Evolutionary conservation across 2,329 filamentous ascomycete genomes (phyloP), one percentile per base, ranked within the genome.

Genomic region (Aspergillus bombycis): DNA sequence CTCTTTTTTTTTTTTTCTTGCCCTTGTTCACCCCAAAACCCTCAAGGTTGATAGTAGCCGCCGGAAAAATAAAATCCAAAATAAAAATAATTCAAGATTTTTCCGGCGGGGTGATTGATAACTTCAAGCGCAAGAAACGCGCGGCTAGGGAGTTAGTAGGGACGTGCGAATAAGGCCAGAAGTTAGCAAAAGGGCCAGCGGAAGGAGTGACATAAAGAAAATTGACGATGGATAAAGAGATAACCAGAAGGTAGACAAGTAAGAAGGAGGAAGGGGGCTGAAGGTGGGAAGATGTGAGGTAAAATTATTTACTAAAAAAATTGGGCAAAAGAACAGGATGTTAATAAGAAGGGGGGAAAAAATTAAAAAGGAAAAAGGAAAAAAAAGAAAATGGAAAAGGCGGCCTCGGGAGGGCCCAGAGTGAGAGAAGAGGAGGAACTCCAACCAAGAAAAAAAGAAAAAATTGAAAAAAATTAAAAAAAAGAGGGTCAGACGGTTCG

Each of bases 151-250:
- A 74, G 74, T 68, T 68, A 62, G 53, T 74, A 75, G 70, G 74
- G 79, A 80, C 79, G 79, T 76, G 75, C 73, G 78, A 73, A 67
- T 45, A 63, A 63, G 46, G 65, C 55, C 46, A 62, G 65, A 63
- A 59, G 62, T 61, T 61, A 56, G 57, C 48, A 62, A 64, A 58
- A 67, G 64, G 62, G 60, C 66, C 65, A 68, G 68, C 54, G 62
- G 59, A 70, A 64, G 65, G 70, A 68, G 74, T 77, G 76, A 78
- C 76, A 78, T 78, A 78, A 78, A 78, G 70, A 70, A 77, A 77
- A 78, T 68, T 68, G 72, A 66, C 58, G 66, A 72, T 71, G 70
- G 69, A 70, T 72, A 67, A 65, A 63, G 67, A 72, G 72, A 74
- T 74, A 73, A 70, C 69, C 66, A 68, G 67, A 57, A 66, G 63